These are phyloP conservation scores for Colletotrichum tamarilloi DNA, from an alignment of 2,329 filamentous ascomycete genomes.

Conservation along the genomic window DNA sequence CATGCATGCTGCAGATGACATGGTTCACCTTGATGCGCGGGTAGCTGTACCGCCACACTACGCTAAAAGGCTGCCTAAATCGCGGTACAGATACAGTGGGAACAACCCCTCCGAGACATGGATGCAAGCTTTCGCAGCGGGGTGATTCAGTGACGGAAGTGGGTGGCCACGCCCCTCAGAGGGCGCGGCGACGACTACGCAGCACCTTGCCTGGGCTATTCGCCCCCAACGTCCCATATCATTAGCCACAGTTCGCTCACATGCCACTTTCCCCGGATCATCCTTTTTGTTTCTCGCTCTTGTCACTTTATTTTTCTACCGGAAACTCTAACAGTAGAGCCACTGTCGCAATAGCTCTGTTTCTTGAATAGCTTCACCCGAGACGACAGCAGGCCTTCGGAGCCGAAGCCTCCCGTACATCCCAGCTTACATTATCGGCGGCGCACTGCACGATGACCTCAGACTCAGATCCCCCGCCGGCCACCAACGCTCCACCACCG, in stretches of 20 bases:
- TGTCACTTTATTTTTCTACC: background rate
- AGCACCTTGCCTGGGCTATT: background rate
- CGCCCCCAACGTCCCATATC: conserved; percentile 21
- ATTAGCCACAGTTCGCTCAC: conserved; percentile 32
- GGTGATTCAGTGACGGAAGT: conserved; percentile 6
- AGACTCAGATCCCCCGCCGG: conserved; percentile 33
- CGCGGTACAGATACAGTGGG: conserved; percentile 32
- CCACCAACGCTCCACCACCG: conserved; percentile 36
- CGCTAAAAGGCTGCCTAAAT: conserved; percentile 15
- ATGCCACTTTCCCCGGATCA: conserved; percentile 3
- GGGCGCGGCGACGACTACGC: background rate
- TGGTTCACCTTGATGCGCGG: conserved; percentile 14
- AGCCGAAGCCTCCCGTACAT: background rate
- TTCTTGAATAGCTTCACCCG: conserved; percentile 16
- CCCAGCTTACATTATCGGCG: conserved; percentile 19
- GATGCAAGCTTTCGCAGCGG: conserved; percentile 31
- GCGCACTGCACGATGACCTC: conserved; percentile 35
- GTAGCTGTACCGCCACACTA: conserved; percentile 25
- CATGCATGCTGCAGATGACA: conserved; percentile 36
- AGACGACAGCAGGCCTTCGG: conserved; percentile 16
- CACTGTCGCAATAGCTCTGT: background rate
- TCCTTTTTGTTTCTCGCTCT: background rate
- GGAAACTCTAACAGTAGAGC: conserved; percentile 5
- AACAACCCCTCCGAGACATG: conserved; percentile 32
- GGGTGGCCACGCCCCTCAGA: conserved; percentile 22